Percentiles rank a stretch among this genome's conserved stretches.
Evolutionary conservation across 2,329 filamentous ascomycete genomes (phyloP).

Genomic region (Ceratocystis huliohia): DNA sequence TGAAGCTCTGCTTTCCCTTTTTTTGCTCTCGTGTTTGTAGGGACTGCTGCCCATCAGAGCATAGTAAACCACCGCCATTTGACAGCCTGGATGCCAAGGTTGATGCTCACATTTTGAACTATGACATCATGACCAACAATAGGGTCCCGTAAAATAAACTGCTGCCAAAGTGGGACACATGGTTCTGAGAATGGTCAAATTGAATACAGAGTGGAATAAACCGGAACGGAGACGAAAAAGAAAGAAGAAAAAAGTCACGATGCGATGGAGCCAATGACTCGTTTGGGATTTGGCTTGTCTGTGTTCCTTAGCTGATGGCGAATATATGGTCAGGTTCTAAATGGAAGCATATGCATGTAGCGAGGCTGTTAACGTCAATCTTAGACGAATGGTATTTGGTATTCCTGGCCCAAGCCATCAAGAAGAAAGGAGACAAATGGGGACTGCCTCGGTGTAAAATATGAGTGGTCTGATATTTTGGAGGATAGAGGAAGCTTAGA

Average conservation of each 20-base stretch:
- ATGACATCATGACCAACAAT: neutral
- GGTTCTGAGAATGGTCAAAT: neutral
- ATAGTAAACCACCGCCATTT: neutral
- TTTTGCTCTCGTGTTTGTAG: neutral
- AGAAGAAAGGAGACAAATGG: neutral
- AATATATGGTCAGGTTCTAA: slow-evolving; percentile 4
- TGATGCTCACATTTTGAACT: neutral
- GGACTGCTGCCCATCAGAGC: neutral
- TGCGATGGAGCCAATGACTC: neutral
- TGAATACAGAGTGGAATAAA: slow-evolving; percentile 3
- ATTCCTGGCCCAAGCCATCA: neutral
- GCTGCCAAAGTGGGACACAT: neutral
- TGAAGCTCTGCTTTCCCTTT: neutral
- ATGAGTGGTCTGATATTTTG: neutral
- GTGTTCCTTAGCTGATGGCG: neutral
- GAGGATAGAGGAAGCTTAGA: neutral
- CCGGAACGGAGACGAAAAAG: neutral
- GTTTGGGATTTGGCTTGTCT: neutral
- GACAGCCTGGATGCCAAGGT: neutral
- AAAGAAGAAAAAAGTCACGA: neutral
- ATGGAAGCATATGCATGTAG: neutral
- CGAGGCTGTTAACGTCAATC: neutral
- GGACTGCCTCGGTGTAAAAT: neutral
- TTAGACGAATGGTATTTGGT: neutral
- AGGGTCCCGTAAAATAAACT: neutral